A percentile compares a stretch with the other conserved stretches of the same genome.
phyloP scores from a whole-genome alignment of 75 land plant genomes.

The Pinus taeda region DNA sequence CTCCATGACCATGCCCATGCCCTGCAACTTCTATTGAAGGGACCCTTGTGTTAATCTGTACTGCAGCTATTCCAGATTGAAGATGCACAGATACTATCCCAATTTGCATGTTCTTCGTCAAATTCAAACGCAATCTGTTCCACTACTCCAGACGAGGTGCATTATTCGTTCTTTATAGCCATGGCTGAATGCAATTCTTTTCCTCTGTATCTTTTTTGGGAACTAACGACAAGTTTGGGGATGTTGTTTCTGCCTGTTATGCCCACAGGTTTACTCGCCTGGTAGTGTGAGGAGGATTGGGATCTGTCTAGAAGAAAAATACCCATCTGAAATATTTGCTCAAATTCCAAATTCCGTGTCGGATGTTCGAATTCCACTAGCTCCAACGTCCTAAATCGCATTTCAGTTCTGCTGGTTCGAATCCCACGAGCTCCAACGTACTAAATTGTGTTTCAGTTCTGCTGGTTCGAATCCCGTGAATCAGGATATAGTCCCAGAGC shows the following conservation, averaged over 20 bases:
- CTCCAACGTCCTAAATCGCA: too few relatives aligned
- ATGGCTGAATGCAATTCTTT: too few relatives aligned
- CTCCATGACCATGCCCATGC: slow-evolving; percentile 3
- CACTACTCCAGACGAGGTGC: background rate
- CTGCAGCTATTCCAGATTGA: background rate
- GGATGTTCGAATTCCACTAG: too few relatives aligned
- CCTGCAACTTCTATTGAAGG: slow-evolving; percentile 8
- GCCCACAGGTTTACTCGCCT: background rate
- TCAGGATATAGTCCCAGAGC: too few relatives aligned
- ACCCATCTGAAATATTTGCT: slow-evolving; percentile 6
- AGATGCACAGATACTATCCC: background rate
- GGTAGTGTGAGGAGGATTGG: background rate
- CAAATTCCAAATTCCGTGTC: too few relatives aligned
- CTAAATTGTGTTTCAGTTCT: too few relatives aligned
- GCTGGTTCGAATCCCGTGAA: too few relatives aligned
- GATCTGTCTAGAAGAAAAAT: slow-evolving; percentile 32
- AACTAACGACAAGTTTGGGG: too few relatives aligned
- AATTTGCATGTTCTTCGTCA: background rate
- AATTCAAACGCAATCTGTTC: background rate
- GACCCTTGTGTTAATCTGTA: background rate
- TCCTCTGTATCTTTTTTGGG: too few relatives aligned
- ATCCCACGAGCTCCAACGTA: too few relatives aligned
- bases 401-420: too few relatives aligned
- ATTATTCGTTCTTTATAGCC: background rate
- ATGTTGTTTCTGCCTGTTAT: too few relatives aligned